Percentiles rank a stretch among this genome's conserved stretches.
Evolutionary conservation across 1,284 basidiomycete species (phyloP).

Genomic region (Cutaneotrichosporon sp.): DNA sequence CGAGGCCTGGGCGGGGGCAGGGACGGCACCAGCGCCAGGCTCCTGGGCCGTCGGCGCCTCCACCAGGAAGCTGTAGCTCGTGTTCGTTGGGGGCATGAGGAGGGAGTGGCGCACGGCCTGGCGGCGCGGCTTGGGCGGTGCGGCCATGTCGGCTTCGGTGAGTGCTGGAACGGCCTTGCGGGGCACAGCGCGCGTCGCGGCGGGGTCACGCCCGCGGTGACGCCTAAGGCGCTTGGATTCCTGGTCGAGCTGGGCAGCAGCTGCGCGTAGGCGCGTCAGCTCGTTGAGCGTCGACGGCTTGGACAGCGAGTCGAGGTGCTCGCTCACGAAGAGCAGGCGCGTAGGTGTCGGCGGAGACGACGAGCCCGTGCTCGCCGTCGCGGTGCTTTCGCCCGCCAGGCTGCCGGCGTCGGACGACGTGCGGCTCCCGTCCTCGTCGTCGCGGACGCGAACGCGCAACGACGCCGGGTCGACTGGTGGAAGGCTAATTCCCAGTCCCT

Average conservation of each 20-base stretch:
- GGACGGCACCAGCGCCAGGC: background rate
- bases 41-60: background rate
- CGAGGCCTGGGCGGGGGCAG: background rate
- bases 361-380: conserved; percentile 4
- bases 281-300: conserved; percentile 26
- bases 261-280: conserved; percentile 20
- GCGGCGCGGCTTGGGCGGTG: conserved; percentile 4
- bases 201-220: conserved; percentile 11
- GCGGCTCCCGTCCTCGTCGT: background rate
- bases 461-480: background rate
- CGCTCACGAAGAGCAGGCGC: conserved; percentile 20
- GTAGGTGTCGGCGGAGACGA: conserved; percentile 12
- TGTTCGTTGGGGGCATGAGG: background rate
- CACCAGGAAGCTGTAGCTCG: background rate
- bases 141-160: conserved; percentile 14
- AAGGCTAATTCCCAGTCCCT: background rate
- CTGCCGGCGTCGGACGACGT: conserved; percentile 3
- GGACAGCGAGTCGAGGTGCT: conserved; percentile 22
- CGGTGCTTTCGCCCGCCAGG: conserved; percentile 12
- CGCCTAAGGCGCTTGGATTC: conserved; percentile 20
- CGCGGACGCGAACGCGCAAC: too few species aligned
- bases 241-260: conserved; percentile 23
- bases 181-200: conserved; percentile 15
- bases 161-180: conserved; percentile 29
- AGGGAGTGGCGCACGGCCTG: conserved; percentile 11